Conservation (phyloP, 257 asterid species). For the Solanum chiquidenum region DNA sequence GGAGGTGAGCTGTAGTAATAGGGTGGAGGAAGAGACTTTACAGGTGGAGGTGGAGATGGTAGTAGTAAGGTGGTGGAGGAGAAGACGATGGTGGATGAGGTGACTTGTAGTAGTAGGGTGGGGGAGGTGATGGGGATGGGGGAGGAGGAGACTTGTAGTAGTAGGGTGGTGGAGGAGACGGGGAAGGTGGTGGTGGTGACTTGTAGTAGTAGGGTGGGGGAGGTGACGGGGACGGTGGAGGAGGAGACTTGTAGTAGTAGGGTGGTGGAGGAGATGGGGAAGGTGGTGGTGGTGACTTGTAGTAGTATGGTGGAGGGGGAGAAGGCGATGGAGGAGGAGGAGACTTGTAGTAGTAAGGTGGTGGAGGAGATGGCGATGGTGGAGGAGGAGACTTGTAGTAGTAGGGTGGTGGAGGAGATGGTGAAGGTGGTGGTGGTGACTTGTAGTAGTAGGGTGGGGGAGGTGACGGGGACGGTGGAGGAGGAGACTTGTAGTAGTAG, state of each 20-base stretch:
- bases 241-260: background rate
- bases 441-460: background rate
- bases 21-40: background rate
- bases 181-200: background rate
- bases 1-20: background rate
- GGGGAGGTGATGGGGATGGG: background rate
- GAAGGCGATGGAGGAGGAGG: background rate
- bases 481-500: background rate
- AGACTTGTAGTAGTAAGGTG: background rate
- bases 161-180: background rate
- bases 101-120: background rate
- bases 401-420: background rate
- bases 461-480: background rate
- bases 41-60: background rate
- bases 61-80: background rate
- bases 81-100: background rate
- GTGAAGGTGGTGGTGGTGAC: background rate
- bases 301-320: background rate
- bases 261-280: background rate
- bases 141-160: background rate
- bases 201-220: background rate
- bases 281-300: background rate
- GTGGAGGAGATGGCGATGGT: background rate
- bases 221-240: background rate
- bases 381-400: background rate